Base-by-base conservation (phyloP, 164 flowering plant genomes). In the Stephania japonica region DNA sequence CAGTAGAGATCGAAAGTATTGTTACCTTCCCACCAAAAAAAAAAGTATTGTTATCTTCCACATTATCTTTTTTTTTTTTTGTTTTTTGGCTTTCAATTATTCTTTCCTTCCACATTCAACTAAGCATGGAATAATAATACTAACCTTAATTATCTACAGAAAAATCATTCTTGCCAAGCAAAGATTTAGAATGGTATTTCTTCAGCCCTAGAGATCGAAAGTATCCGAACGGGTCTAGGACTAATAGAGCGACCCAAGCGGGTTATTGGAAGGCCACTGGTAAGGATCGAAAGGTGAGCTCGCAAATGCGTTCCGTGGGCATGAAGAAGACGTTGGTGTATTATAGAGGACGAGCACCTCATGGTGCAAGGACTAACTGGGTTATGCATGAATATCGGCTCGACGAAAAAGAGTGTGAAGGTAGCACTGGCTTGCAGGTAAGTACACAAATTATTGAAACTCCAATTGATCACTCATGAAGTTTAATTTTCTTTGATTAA, bases 231-330 rank as follows among this genome's bases (percentile, higher is more conserved):
- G 97, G 98, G 67, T 89, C 97, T 13, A 88, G 97, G 80, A 94
- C 98, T 0, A 94, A 94, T 76, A 89, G 97, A 11, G 98, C 98
- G 70, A 94, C 98, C 11, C 91, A 83, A 83, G 88, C 92, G 3
- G 98, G 98, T 14, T 94, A 94, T 26, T 94, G 98, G 98, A 94
- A 94, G 77, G 97, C 97, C 6, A 94, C 98, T 0, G 97, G 98
- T 19, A 94, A 94, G 74, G 98, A 94, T 32, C 73, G 98, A 61
- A 90, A 86, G 69, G 97, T 94, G 73, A 87, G 79, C 71, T 92
- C 91, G 0, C 92, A 91, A 38, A 82, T 70, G 73, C 86, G 92
- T 13, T 80, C 90, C 0, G 91, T 92, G 43, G 98, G 98, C 11
- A 94, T 87, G 93, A 94, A 94, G 87, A 94, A 94, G 78, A 94